Conservation (phyloP, 306 rosid genomes). For the Vicia villosa region DNA sequence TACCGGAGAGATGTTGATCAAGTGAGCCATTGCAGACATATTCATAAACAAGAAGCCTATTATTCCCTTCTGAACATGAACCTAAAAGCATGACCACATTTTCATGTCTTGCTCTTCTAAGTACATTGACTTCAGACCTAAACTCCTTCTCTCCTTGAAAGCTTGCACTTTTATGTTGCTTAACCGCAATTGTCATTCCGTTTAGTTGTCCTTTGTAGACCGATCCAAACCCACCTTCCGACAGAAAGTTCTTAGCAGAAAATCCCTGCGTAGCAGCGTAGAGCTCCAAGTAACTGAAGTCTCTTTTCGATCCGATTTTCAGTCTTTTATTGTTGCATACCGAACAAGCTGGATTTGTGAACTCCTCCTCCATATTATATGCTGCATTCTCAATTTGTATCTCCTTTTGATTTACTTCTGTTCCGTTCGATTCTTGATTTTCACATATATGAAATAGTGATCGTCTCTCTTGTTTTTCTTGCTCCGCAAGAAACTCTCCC, state of each 20-base stretch:
- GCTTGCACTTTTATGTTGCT: constrained; percentile 69
- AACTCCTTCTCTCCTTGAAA: constrained; percentile 85
- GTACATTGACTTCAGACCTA: constrained; percentile 70
- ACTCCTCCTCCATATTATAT: constrained; percentile 41
- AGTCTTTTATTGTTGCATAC: constrained; percentile 66
- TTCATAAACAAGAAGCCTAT: constrained; percentile 86
- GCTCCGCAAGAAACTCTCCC: constrained; percentile 30
- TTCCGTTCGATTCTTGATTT: constrained; percentile 33
- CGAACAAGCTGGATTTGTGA: constrained; percentile 48
- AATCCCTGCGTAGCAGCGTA: constrained; percentile 59
- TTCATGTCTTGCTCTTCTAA: constrained; percentile 81
- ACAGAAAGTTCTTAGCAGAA: constrained; percentile 57
- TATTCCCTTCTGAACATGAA: constrained; percentile 69
- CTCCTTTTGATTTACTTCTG: constrained; percentile 24
- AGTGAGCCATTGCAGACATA: constrained; percentile 85
- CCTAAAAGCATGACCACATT: constrained; percentile 82
- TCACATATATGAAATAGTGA: constrained; percentile 34
- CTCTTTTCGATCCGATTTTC: constrained; percentile 53
- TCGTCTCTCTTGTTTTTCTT: constrained; percentile 34
- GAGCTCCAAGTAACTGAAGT: constrained; percentile 66
- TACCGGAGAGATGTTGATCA: constrained; percentile 73
- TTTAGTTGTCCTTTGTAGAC: constrained; percentile 62
- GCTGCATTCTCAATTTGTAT: constrained; percentile 24
- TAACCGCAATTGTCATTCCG: constrained; percentile 73
- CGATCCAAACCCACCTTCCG: constrained; percentile 91